Percentiles rank a stretch among this genome's conserved stretches.
Conservation (phyloP, 2,329 filamentous ascomycete genomes). For the Ascochyta koolunga region DNA sequence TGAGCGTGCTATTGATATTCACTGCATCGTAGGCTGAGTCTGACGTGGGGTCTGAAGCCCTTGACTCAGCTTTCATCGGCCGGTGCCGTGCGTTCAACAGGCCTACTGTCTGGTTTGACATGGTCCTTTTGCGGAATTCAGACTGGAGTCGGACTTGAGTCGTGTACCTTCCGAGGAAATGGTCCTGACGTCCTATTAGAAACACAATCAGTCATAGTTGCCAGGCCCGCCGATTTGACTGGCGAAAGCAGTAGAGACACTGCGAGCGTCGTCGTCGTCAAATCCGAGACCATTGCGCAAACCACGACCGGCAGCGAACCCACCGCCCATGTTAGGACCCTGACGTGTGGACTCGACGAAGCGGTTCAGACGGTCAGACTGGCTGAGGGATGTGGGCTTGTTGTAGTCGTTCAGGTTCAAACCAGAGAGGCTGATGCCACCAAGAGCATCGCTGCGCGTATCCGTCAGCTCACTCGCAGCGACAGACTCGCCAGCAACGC, state of each 20-base stretch:
- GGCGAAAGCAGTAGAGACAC: slow-evolving; percentile 93
- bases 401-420: slow-evolving; percentile 73
- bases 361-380: slow-evolving; percentile 89
- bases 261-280: slow-evolving; percentile 92
- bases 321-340: slow-evolving; percentile 51
- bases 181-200: slow-evolving; percentile 9
- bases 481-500: slow-evolving; percentile 88
- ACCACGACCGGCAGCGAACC: slow-evolving; percentile 53
- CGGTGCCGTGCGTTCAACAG: neutral
- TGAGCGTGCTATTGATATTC: slow-evolving; percentile 1
- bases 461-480: slow-evolving; percentile 91
- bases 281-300: slow-evolving; percentile 50
- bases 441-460: slow-evolving; percentile 76
- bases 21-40: slow-evolving; percentile 11
- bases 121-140: neutral
- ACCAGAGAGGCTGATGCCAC: slow-evolving; percentile 88
- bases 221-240: slow-evolving; percentile 83
- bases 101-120: neutral
- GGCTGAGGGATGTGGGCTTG: slow-evolving; percentile 76
- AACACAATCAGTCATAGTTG: slow-evolving; percentile 60
- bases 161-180: neutral
- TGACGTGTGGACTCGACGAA: slow-evolving; percentile 88
- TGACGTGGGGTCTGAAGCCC: slow-evolving; percentile 1
- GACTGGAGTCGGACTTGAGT: slow-evolving; percentile 3
- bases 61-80: neutral